phyloP scores from a whole-genome alignment of 2,329 filamentous ascomycete genomes.

The Fusarium sp. region DNA sequence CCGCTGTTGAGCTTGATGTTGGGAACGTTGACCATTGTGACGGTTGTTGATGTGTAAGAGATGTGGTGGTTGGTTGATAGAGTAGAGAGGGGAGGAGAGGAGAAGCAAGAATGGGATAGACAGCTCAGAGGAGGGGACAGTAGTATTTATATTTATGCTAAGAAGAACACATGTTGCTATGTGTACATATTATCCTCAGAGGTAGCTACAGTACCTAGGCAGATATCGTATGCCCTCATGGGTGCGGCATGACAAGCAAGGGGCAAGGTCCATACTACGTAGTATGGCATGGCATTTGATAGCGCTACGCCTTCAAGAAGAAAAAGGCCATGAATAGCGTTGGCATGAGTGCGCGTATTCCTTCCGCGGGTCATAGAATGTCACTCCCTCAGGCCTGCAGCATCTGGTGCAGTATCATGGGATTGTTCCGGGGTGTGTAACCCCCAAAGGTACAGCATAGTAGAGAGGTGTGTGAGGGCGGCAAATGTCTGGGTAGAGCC shows the following conservation, averaged over 20 bases:
- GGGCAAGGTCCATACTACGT: neutral
- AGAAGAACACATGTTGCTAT: slow-evolving; percentile 17
- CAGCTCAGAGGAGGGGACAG: slow-evolving; percentile 18
- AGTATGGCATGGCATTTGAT: slow-evolving; percentile 34
- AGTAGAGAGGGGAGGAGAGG: slow-evolving; percentile 1
- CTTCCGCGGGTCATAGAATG: slow-evolving; percentile 7
- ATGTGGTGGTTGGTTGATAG: neutral
- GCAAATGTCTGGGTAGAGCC: slow-evolving; percentile 15
- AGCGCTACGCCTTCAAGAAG: slow-evolving; percentile 28
- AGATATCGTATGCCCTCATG: slow-evolving; percentile 30
- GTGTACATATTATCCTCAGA: neutral
- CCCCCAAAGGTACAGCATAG: neutral
- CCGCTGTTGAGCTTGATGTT: slow-evolving; percentile 72
- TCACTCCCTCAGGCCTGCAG: neutral
- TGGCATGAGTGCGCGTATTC: neutral
- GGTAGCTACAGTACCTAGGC: neutral
- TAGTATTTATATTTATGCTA: slow-evolving; percentile 39
- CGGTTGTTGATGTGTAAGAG: slow-evolving; percentile 20
- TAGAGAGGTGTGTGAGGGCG: slow-evolving; percentile 14
- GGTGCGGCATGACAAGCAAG: slow-evolving; percentile 24
- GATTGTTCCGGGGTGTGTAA: slow-evolving; percentile 15
- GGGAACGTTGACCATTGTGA: slow-evolving; percentile 48
- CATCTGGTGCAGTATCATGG: slow-evolving; percentile 23
- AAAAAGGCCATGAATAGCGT: slow-evolving; percentile 8
- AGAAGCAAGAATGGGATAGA: slow-evolving; percentile 6